Evolutionary conservation across 805 yeast genomes (phyloP), one percentile per base, ranked within the genome.

Genomic region (Metschnikowia aberdeeniae): DNA sequence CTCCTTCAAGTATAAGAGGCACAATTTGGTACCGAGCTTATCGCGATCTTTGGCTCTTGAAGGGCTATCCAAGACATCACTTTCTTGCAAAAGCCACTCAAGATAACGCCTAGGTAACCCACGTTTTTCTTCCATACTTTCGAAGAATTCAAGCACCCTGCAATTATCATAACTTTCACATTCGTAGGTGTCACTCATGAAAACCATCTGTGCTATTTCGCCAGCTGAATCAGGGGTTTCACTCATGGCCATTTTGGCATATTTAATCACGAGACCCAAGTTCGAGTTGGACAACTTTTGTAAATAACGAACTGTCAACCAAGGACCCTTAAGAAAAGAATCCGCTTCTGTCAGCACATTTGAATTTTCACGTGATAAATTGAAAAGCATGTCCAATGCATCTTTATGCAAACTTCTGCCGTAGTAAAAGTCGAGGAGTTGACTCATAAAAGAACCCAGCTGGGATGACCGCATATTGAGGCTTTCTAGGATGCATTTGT

Each of bases 391-490:
- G 4, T 72, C 65, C 34, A 93, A 66, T 0, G 97, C 95, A 42
- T 82, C 79, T 6, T 68, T 66, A 62, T 89, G 96, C 39, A 76
- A 59, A 1, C 65, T 59, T 42, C 83, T 70, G n/a, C 84, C 78
- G 53, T 70, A 81, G 54, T 84, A 87, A 57, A 87, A 90, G 56
- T 86, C 95, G 7, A 88, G 74, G 34, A 90, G 68, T 55, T 89
- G 97, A 28, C 76, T 76, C 54, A 78, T 77, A 57, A 78, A 75
- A 3, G 70, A 66, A 40, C 60, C 59, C 31, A 55, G 55, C 38
- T 49, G 51, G 32, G 49, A 50, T 14, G 53, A 49, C 24, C 62
- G 65, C 3, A 47, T 36, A 35, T 60, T 60, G 10, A 63, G 34
- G 45, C 73, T 67, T 4, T 65, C 58, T 9, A 73, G 61, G 26